A percentile compares a stretch with the other conserved stretches of the same genome.
Conservation (phyloP, 1,139 yeast genomes). For the Meyerozyma guilliermondii region DNA sequence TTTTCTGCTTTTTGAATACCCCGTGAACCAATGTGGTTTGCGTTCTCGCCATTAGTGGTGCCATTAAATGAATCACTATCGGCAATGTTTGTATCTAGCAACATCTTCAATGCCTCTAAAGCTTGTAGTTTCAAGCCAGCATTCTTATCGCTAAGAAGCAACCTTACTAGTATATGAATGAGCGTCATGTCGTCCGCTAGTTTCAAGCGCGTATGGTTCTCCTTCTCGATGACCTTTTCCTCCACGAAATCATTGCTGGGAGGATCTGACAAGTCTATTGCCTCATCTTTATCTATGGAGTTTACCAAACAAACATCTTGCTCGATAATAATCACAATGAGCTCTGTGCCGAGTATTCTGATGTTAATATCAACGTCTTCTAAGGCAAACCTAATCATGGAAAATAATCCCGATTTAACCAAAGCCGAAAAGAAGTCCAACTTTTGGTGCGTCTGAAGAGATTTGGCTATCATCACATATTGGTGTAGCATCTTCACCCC, state of each 20-base stretch:
- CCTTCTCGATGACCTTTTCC: slow-evolving; percentile 3
- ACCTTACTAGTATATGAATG: slow-evolving; percentile 52
- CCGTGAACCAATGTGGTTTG: neutral
- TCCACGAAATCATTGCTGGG: slow-evolving; percentile 12
- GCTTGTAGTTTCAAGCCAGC: slow-evolving; percentile 79
- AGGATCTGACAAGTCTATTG: slow-evolving; percentile 33
- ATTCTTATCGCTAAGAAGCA: slow-evolving; percentile 59
- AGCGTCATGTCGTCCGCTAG: slow-evolving; percentile 59
- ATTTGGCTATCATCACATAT: slow-evolving; percentile 69
- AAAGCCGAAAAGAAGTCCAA: slow-evolving; percentile 61
- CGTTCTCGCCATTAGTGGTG: neutral
- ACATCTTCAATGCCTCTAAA: slow-evolving; percentile 71
- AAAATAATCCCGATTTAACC: slow-evolving; percentile 65
- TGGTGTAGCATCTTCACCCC: slow-evolving; percentile 81
- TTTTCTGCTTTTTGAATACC: neutral
- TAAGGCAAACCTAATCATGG: slow-evolving; percentile 69
- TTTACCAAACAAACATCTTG: slow-evolving; percentile 72
- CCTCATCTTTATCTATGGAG: slow-evolving; percentile 29
- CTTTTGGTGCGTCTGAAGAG: slow-evolving; percentile 59
- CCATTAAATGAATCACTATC: slow-evolving; percentile 4
- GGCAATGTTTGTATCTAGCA: slow-evolving; percentile 57
- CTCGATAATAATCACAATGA: slow-evolving; percentile 76
- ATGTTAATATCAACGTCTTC: slow-evolving; percentile 46
- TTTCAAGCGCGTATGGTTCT: slow-evolving; percentile 21
- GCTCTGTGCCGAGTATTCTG: slow-evolving; percentile 74